Base-by-base conservation (phyloP, 495 filamentous ascomycete species). In the Niebla homalea region DNA sequence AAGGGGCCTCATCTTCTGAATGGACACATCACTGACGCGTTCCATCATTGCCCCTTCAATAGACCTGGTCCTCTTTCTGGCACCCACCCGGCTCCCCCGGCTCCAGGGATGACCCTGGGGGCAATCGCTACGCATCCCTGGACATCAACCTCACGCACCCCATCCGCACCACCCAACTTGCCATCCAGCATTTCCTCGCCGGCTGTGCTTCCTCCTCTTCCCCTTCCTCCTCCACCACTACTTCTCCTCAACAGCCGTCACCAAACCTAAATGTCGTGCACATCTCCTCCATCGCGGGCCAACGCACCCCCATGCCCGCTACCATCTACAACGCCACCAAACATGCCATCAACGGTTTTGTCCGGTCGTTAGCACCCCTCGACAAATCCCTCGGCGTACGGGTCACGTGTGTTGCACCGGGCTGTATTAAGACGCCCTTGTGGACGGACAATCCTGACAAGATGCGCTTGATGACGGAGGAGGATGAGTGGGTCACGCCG, bases 361-460 rank as follows among this genome's bases (percentile, higher is more conserved):
- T 83, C 1, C 72, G 77, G 25, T 66, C 63, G 2, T 54, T 85
- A 29, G 69, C 63, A 2, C 55, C 64, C 10, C 67, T 85, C 25
- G 74, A 80, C 40, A 38, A 58, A 5, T 60, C 53, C 2, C 61
- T 77, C 22, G 79, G 78, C 2, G 78, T 86, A 49, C 59, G 78
- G 1, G 78, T 85, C 18, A 80, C 75, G 32, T 80, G 73, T 1
- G 80, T 85, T 1, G 79, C 81, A 26, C 81, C 82, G 0, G 82
- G 79, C 4, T 60, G 82, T 1, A 78, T 84, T 54, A 78, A 78
- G 56, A 85, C 81, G 1, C 77, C 82, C 23, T 59, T 86, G 4
- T 86, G 80, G 80, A 79, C 75, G 0, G 79, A 84, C 1, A 67
- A 82, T 54, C 78, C 80, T 14, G 80, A 84, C 60, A 85, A 86